Evolutionary conservation across 2,329 filamentous ascomycete species (phyloP).

Genomic region (Elsinoe batatas): DNA sequence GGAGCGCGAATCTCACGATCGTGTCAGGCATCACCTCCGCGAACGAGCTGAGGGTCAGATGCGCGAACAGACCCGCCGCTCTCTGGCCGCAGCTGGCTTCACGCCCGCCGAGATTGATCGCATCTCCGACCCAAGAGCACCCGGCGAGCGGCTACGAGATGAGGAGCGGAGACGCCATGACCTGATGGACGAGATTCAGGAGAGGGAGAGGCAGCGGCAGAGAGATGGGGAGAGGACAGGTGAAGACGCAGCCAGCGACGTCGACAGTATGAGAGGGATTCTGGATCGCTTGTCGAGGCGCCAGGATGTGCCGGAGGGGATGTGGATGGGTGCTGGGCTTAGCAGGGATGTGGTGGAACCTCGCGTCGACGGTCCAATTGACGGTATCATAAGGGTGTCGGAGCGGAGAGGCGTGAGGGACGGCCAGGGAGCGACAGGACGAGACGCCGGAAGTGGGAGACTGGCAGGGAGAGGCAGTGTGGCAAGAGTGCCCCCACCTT

Average conservation of each 20-base stretch:
- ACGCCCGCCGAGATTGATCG: neutral
- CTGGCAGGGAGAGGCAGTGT: neutral
- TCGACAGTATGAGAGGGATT: slow-evolving; percentile 61
- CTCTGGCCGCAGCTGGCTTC: neutral
- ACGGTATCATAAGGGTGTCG: neutral
- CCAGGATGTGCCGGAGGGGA: slow-evolving; percentile 71
- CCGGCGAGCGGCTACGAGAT: slow-evolving; percentile 9
- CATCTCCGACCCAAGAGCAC: neutral
- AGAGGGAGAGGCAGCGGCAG: slow-evolving; percentile 18
- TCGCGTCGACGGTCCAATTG: neutral
- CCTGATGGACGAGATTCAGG: slow-evolving; percentile 14
- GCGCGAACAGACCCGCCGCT: neutral
- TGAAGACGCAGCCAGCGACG: slow-evolving; percentile 23
- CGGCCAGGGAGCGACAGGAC: neutral
- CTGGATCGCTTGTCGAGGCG: slow-evolving; percentile 59
- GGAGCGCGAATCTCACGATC: neutral
- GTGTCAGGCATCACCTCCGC: neutral
- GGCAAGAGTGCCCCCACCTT: neutral
- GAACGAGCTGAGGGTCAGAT: neutral
- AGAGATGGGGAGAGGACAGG: slow-evolving; percentile 15
- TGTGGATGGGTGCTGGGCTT: slow-evolving; percentile 52
- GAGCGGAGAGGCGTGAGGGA: neutral
- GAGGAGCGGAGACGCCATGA: slow-evolving; percentile 19
- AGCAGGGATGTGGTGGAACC: slow-evolving; percentile 13
- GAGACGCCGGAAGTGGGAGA: neutral